A percentile compares a stretch with the other conserved stretches of the same genome.
Evolutionary conservation across 768 basidiomycete species (phyloP).

Genomic region (Tricholomella constricta): DNA sequence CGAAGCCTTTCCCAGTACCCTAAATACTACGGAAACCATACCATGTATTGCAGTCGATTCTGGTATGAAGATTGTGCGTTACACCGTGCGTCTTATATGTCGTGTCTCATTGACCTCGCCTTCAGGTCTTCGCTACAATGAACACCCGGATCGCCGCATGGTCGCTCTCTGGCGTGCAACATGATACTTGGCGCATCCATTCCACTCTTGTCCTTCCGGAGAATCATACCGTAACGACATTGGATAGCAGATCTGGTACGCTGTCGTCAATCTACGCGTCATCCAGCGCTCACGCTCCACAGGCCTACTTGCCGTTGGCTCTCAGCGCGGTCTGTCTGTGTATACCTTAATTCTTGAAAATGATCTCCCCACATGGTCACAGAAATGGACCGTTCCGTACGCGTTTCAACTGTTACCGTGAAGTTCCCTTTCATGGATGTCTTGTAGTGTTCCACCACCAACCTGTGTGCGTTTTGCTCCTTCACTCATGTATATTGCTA

Average conservation of each 20-base stretch:
- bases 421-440: conserved; percentile 4
- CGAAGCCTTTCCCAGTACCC: conserved; percentile 74
- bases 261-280: conserved; percentile 2
- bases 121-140: conserved; percentile 74
- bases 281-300: conserved; percentile 27
- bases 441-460: conserved; percentile 48
- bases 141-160: conserved; percentile 72
- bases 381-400: conserved; percentile 73
- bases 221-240: conserved; percentile 52
- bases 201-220: conserved; percentile 73
- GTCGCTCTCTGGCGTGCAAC: conserved; percentile 68
- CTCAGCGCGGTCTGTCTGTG: conserved; percentile 58
- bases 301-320: conserved; percentile 80
- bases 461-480: conserved; percentile 68
- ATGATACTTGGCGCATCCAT: conserved; percentile 76
- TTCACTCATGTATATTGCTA: conserved; percentile 73
- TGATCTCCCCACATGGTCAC: conserved; percentile 81
- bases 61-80: conserved; percentile 78
- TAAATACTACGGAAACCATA: conserved; percentile 45
- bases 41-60: conserved; percentile 71
- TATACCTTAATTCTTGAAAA: conserved; percentile 80
- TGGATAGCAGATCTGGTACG: conserved; percentile 78
- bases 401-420: conserved; percentile 16
- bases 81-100: conserved; percentile 6
- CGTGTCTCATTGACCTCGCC: conserved; percentile 16